Evolutionary conservation across 2,329 filamentous ascomycete species (phyloP).

Genomic region (Colletotrichum cereale): DNA sequence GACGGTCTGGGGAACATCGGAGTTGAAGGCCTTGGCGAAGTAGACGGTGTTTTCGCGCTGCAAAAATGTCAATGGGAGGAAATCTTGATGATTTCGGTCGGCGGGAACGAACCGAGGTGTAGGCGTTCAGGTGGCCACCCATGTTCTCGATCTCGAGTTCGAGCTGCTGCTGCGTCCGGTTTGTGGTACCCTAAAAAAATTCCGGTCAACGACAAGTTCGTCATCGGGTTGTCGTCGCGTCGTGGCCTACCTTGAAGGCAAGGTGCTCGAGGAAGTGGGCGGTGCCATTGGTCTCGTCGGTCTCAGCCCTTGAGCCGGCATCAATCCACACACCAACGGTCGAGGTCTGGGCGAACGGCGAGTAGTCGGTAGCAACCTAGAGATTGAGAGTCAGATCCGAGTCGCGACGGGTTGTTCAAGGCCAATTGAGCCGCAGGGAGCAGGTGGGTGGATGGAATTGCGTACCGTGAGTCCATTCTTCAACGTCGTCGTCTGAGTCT

Average conservation of each 20-base stretch:
- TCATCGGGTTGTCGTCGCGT: conserved; percentile 26
- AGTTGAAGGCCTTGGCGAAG: conserved; percentile 99
- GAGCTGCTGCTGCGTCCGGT: conserved; percentile 94
- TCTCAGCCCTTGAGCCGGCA: conserved; percentile 97
- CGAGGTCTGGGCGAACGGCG: conserved; percentile 97
- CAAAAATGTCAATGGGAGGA: conserved; percentile 30
- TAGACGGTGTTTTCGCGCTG: conserved; percentile 99
- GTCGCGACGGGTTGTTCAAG: conserved; percentile 43
- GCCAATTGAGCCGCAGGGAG: conserved; percentile 52
- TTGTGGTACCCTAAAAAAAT: conserved; percentile 83
- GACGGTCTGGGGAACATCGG: conserved; percentile 94
- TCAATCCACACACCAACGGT: conserved; percentile 99
- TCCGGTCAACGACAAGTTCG: conserved; percentile 11
- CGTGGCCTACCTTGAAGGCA: conserved; percentile 89
- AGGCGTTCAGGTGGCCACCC: conserved; percentile 98
- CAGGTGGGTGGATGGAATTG: conserved; percentile 37
- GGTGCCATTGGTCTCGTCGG: conserved; percentile 97
- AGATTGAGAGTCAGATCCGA: conserved; percentile 44
- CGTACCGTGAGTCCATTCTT: conserved; percentile 96
- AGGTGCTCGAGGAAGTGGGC: conserved; percentile 99
- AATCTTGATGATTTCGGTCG: conserved; percentile 28
- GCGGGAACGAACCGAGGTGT: conserved; percentile 85
- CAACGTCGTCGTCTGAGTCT: conserved; percentile 95
- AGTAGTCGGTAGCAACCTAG: conserved; percentile 97
- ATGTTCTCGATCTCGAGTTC: conserved; percentile 99